These are phyloP conservation scores for Aspergillus hiratsukae DNA, from an alignment of 2,329 filamentous ascomycete genomes.

Conservation along the genomic window DNA sequence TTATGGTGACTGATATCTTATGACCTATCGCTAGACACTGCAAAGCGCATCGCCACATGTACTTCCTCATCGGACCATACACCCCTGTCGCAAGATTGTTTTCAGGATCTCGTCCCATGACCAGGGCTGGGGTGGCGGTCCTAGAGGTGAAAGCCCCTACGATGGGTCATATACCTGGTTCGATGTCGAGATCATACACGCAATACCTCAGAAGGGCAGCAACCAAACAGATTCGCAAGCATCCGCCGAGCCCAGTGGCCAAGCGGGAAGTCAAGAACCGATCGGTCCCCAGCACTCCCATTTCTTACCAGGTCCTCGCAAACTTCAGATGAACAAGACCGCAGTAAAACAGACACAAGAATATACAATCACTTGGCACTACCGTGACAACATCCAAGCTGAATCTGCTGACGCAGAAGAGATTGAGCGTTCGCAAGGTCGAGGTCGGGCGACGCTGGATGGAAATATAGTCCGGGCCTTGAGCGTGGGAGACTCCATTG, in stretches of 20 bases:
- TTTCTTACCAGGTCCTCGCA: constrained; percentile 25
- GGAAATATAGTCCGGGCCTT: constrained; percentile 32
- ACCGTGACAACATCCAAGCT: constrained; percentile 25
- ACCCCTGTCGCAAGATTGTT: constrained; percentile 38
- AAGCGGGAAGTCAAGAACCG: constrained; percentile 12
- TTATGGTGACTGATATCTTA: neutral
- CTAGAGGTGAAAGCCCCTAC: constrained; percentile 20
- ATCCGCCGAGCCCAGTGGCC: constrained; percentile 12
- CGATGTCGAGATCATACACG: constrained; percentile 29
- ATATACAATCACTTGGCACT: constrained; percentile 32
- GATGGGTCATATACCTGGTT: constrained; percentile 37
- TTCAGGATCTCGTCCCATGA: constrained; percentile 35
- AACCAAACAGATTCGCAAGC: constrained; percentile 10
- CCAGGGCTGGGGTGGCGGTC: constrained; percentile 29
- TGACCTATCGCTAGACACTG: constrained; percentile 7
- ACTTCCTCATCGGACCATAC: constrained; percentile 30
- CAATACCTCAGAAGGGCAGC: constrained; percentile 5
- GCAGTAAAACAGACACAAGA: constrained; percentile 17
- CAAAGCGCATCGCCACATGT: constrained; percentile 14
- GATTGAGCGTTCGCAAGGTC: constrained; percentile 26
- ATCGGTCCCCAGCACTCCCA: constrained; percentile 22
- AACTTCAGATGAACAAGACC: constrained; percentile 29
- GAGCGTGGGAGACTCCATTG: constrained; percentile 34
- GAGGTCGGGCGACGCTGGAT: constrained; percentile 32
- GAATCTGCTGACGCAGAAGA: constrained; percentile 31